Conservation (phyloP, 495 filamentous ascomycete species). For the Neurospora sp. region DNA sequence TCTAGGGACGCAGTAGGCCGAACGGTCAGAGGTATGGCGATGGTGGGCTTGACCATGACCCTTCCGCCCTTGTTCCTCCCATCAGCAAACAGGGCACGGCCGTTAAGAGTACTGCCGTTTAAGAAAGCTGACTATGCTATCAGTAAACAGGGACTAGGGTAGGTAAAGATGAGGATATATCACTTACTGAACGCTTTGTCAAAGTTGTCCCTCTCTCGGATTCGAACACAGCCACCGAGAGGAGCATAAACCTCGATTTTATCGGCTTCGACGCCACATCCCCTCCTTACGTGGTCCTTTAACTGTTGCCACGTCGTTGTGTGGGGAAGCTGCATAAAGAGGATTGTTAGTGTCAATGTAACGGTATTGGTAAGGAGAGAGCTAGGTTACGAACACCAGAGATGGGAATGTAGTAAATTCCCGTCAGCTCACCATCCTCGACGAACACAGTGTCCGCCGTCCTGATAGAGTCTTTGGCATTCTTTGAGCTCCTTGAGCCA, state of each 20-base stretch:
- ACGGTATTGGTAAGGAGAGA: background rate
- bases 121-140: conserved; percentile 6
- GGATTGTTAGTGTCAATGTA: background rate
- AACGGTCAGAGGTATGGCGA: background rate
- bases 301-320: conserved; percentile 16
- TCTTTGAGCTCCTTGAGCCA: background rate
- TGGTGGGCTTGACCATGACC: conserved; percentile 1
- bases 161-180: background rate
- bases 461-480: background rate
- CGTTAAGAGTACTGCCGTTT: conserved; percentile 13
- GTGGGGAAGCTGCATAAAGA: conserved; percentile 8
- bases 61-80: conserved; percentile 6
- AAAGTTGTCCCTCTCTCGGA: conserved; percentile 13
- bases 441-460: conserved; percentile 7
- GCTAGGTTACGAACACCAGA: conserved; percentile 9
- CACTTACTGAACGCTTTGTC: conserved; percentile 15
- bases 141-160: background rate
- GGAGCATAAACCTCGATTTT: conserved; percentile 14
- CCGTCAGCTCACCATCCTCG: conserved; percentile 8
- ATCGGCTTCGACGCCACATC: conserved; percentile 9
- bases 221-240: conserved; percentile 12
- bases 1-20: background rate
- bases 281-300: conserved; percentile 4
- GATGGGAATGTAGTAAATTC: conserved; percentile 16
- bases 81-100: conserved; percentile 11